Conservation (phyloP, 1,284 basidiomycete genomes). For the Moesziomyces parantarcticus region DNA sequence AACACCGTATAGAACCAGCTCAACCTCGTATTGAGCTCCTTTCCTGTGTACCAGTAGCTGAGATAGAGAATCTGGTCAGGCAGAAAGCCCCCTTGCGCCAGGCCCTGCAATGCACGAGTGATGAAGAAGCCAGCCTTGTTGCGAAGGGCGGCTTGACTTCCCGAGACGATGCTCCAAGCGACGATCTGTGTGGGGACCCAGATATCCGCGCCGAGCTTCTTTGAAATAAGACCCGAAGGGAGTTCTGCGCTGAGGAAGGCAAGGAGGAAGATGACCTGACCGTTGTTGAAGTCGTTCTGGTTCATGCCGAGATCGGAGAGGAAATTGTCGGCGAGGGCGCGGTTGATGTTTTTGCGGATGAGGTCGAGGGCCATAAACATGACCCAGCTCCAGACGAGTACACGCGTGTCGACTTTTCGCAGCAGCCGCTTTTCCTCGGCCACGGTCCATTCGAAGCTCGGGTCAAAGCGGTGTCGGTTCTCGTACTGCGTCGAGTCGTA, state of each 20-base stretch:
- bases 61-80: conserved; percentile 68
- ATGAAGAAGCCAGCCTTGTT: conserved; percentile 45
- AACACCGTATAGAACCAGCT: conserved; percentile 72
- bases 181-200: conserved; percentile 57
- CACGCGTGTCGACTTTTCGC: conserved; percentile 21
- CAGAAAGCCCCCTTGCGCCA: conserved; percentile 73
- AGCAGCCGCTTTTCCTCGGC: conserved; percentile 21
- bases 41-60: conserved; percentile 67
- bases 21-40: conserved; percentile 74
- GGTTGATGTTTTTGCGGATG: conserved; percentile 47
- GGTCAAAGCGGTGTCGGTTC: conserved; percentile 42
- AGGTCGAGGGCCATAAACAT: conserved; percentile 48
- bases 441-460: conserved; percentile 26
- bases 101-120: conserved; percentile 29
- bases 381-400: conserved; percentile 37
- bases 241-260: conserved; percentile 54
- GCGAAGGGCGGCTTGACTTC: conserved; percentile 28
- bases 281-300: conserved; percentile 59
- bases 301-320: conserved; percentile 51
- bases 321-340: conserved; percentile 49
- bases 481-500: conserved; percentile 43
- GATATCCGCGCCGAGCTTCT: conserved; percentile 52
- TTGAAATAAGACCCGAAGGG: conserved; percentile 53
- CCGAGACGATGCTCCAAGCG: conserved; percentile 35
- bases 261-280: conserved; percentile 40